Percentiles rank a stretch among this genome's conserved stretches.
Conservation (phyloP, 192 early-diverging fungal genomes). For the Dissophora globulifera region DNA sequence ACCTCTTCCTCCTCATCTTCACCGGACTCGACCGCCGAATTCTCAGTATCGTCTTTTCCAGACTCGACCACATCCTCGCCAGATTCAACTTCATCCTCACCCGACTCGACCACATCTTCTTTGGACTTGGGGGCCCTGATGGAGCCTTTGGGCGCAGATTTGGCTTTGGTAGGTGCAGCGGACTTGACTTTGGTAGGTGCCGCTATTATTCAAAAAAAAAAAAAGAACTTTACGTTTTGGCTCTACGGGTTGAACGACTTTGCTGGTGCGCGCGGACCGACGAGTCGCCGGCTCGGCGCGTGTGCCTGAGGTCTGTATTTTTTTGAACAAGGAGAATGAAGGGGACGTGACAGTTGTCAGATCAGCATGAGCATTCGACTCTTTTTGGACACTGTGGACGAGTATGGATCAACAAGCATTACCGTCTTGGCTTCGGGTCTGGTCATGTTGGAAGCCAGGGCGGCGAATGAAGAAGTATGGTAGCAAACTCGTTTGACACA, state of each 20-base stretch:
- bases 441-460: background rate
- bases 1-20: constrained; percentile 18
- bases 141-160: background rate
- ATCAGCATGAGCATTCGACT: too few relatives aligned
- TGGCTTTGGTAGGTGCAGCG: constrained; percentile 4
- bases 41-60: background rate
- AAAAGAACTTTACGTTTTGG: constrained; percentile 15
- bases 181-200: too few relatives aligned
- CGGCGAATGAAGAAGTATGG: background rate
- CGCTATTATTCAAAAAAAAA: background rate
- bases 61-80: constrained; percentile 1
- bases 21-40: background rate
- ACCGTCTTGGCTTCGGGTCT: background rate
- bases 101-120: background rate
- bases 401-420: too few relatives aligned
- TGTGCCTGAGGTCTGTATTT: background rate
- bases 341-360: too few relatives aligned
- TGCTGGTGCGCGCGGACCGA: constrained; percentile 15
- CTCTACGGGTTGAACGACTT: background rate
- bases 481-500: too few relatives aligned
- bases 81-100: background rate
- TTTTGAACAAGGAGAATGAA: too few relatives aligned
- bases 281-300: background rate
- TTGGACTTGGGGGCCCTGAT: constrained; percentile 4
- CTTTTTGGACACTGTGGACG: too few relatives aligned